Base-by-base conservation (phyloP, 2,329 filamentous ascomycete genomes). In the Botryotinia calthae region DNA sequence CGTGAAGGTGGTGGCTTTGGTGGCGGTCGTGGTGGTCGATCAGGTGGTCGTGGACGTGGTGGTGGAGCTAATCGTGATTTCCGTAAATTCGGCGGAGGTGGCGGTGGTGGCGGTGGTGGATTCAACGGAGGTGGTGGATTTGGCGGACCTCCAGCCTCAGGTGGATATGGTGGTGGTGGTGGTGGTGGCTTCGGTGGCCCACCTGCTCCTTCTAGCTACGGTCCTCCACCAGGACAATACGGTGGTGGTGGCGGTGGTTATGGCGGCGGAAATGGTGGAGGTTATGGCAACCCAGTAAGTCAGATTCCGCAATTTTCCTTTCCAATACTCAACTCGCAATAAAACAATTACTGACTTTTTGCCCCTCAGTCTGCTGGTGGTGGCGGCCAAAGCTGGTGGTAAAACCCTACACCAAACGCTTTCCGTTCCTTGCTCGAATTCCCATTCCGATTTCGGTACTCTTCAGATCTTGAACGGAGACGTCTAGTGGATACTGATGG, bases 1-100 rank as follows among this genome's bases (percentile, higher is more conserved):
- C 94, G 96, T 76, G 96, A 99, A 85, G 93, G 94, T 76, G 93
- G 93, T 76, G 88, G 89, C 79, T 97, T 90, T 78, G 93, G 93
- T 73, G 92, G 94, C 70, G 87, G 91, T 65, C 83, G 91, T 66
- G 83, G 94, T 72, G 87, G 91, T 64, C 84, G 91, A 59, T 83
- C 89, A 70, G 85, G 91, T 76, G 91, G 94, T 74, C 90, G 93
- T 81, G 91, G 92, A 74, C 89, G 92, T 81, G 91, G 92, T 78
- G 85, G 87, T 79, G 84, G 83, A 80, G 86, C 91, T 79, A 97
- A 91, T 83, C 94, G 95, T 81, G 96, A 98, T 83, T 94, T 96
- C 87, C 94, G 96, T 85, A 94, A 94, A 83, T 89, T 88, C 75
- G 90, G 89, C 67, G 85, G 87, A 72, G 85, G 84, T 74, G 85